phyloP scores from a whole-genome alignment of 345 rosid species.

The Aquilaria sinensis region DNA sequence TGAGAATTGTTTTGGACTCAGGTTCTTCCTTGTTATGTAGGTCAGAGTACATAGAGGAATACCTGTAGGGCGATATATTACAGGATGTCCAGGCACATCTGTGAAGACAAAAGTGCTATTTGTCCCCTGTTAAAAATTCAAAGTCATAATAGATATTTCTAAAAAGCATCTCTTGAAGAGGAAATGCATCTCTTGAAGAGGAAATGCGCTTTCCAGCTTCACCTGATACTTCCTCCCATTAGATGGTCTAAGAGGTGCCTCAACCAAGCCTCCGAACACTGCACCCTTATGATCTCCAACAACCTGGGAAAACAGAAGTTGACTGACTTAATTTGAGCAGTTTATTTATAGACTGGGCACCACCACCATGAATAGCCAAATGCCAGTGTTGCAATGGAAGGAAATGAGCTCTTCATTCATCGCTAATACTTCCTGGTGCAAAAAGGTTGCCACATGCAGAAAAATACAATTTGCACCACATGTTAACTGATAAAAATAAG shows the following conservation, averaged over 20 bases:
- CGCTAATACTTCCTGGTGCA: too few relatives aligned
- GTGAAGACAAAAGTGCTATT: conserved; percentile 91
- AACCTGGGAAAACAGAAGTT: conserved; percentile 41
- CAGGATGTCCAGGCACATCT: conserved; percentile 54
- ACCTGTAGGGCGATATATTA: conserved; percentile 85
- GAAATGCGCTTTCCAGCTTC: conserved; percentile 2
- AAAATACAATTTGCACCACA: not conserved
- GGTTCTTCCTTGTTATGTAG: too few relatives aligned
- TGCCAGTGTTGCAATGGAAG: not conserved
- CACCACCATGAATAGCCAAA: too few relatives aligned
- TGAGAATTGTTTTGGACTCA: too few relatives aligned
- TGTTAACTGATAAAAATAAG: too few relatives aligned
- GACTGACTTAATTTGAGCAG: not conserved
- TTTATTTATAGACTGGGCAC: not conserved
- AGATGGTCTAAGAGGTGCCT: conserved; percentile 79
- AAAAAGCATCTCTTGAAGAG: conserved; percentile 2
- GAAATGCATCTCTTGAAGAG: conserved; percentile 1
- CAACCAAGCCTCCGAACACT: conserved; percentile 93
- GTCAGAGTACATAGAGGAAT: not conserved
- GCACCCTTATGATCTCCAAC: conserved; percentile 91
- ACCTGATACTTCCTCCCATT: conserved; percentile 88
- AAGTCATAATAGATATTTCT: conserved; percentile 10
- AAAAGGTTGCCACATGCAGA: not conserved
- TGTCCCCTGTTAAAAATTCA: conserved; percentile 57
- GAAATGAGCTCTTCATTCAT: not conserved